Evolutionary conservation across 768 basidiomycete genomes (phyloP).

Genomic region (Infundibulicybe gibba): DNA sequence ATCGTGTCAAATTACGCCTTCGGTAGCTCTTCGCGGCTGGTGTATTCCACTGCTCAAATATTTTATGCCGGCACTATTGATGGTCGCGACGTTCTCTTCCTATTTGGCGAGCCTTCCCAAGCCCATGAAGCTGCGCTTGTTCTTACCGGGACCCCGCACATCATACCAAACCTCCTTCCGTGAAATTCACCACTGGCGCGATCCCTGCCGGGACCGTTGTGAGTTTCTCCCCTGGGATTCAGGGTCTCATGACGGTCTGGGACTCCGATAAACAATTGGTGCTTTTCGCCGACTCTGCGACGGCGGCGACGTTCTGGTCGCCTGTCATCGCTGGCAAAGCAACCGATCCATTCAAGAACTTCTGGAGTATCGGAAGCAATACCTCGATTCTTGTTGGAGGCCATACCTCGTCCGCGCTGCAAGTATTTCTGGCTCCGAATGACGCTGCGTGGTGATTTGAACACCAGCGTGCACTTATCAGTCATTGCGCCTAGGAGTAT

Average conservation of each 20-base stretch:
- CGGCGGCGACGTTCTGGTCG: slow-evolving; percentile 73
- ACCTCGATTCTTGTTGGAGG: slow-evolving; percentile 57
- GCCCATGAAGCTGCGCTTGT: slow-evolving; percentile 50
- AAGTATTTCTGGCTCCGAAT: slow-evolving; percentile 43
- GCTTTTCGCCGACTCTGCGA: slow-evolving; percentile 61
- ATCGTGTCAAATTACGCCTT: slow-evolving; percentile 71
- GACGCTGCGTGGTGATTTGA: slow-evolving; percentile 66
- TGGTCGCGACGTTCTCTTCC: slow-evolving; percentile 55
- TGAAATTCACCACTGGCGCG: slow-evolving; percentile 21
- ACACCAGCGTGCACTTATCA: slow-evolving; percentile 51
- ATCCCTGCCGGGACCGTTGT: slow-evolving; percentile 34
- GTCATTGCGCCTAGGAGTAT: slow-evolving; percentile 59
- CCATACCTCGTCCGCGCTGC: slow-evolving; percentile 64
- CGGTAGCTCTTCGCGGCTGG: slow-evolving; percentile 49
- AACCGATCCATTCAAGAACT: slow-evolving; percentile 47
- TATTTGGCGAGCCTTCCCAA: slow-evolving; percentile 53
- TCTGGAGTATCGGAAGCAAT: slow-evolving; percentile 75
- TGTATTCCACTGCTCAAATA: slow-evolving; percentile 73
- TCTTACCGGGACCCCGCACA: slow-evolving; percentile 40
- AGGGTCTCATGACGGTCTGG: slow-evolving; percentile 58
- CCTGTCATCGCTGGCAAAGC: slow-evolving; percentile 51
- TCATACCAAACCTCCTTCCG: slow-evolving; percentile 17
- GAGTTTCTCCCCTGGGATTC: slow-evolving; percentile 51
- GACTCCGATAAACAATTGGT: slow-evolving; percentile 67
- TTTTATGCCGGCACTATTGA: slow-evolving; percentile 65